Evolutionary conservation across 805 yeast genomes (phyloP), one percentile per base, ranked within the genome.

Genomic region (Suhomyces sp.): DNA sequence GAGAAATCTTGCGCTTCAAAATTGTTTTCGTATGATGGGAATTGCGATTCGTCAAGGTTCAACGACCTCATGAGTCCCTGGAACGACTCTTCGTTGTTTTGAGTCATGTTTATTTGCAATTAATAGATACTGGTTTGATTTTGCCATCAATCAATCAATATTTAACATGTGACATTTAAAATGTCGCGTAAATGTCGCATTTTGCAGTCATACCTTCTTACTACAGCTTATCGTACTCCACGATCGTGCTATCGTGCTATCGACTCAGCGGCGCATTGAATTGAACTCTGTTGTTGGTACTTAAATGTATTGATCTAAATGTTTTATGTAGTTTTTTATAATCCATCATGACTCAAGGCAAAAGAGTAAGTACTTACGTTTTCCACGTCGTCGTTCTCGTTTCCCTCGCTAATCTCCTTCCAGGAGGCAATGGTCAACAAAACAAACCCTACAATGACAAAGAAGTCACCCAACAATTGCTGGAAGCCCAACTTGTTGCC

Each of bases 371-470:
- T 71, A 55, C 76, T 70, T 15, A 73, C 71, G 19, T 64, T 65
- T 35, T 75, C 80, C 17, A 75, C 72, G 31, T 74, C 79, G 54
- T 76, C 79, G 58, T 76, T 71, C 44, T 68, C 81, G 46, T 70
- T 67, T 17, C 80, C 79, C 66, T 78, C 76, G 51, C 80, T 74
- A 55, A 85, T 84, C 58, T 85, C 90, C 40, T 73, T 72, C 89
- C 89, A 85, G 23, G 85, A 81, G 0, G 87, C 86, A 33, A 76
- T 72, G 5, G 88, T 83, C 60, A 90, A 76, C 38, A 89, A 65
- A 0, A 68, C 77, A 65, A 90, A 90, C 0, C 96, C 96, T 22
- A 77, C 62, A 38, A 88, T 77, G 35, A 90, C 88, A 46, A 89
- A 66, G 4, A 81, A 45, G 53, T 92, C 90, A 6, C 97, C 97